These are phyloP conservation scores for Kingdonia uniflora DNA, from an alignment of 164 flowering plant genomes.

Conservation along the genomic window DNA sequence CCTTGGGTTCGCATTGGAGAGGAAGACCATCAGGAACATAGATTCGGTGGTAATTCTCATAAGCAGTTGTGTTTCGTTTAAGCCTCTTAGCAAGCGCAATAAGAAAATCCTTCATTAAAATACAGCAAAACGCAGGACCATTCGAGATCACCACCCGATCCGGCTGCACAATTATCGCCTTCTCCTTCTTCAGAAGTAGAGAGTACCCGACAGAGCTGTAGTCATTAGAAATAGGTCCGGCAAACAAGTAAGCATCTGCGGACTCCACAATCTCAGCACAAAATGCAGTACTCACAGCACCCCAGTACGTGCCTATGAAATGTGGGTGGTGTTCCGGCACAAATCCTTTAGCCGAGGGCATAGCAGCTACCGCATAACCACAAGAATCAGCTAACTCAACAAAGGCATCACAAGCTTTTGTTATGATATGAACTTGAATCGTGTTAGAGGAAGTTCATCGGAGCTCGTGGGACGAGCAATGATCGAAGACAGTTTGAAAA, in stretches of 20 bases:
- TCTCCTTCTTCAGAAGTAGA: conserved; percentile 74
- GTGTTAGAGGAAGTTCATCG: too few relatives aligned
- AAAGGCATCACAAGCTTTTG: conserved; percentile 52
- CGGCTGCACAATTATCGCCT: conserved; percentile 69
- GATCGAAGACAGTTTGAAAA: too few relatives aligned
- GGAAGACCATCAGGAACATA: conserved; percentile 62
- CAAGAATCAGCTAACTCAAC: conserved; percentile 64
- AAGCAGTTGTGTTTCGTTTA: conserved; percentile 44
- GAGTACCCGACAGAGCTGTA: conserved; percentile 90
- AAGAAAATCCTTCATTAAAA: conserved; percentile 70
- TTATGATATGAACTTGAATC: too few relatives aligned
- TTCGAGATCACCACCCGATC: conserved; percentile 64
- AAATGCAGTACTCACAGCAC: conserved; percentile 71
- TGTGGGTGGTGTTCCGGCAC: conserved; percentile 62
- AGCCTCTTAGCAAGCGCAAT: conserved; percentile 45
- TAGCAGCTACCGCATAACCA: conserved; percentile 65
- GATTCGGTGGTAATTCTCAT: conserved; percentile 62
- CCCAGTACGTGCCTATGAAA: conserved; percentile 84
- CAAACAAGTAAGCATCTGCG: conserved; percentile 77
- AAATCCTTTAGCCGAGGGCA: conserved; percentile 82
- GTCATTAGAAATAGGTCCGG: conserved; percentile 82
- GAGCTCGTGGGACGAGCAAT: too few relatives aligned
- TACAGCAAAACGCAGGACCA: conserved; percentile 72
- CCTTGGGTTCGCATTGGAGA: conserved; percentile 33
- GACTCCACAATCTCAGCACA: conserved; percentile 87